Percentiles rank a stretch among this genome's conserved stretches.
Evolutionary conservation across 169 alveolate species (phyloP).

Genomic region (Plasmodium vivax): DNA sequence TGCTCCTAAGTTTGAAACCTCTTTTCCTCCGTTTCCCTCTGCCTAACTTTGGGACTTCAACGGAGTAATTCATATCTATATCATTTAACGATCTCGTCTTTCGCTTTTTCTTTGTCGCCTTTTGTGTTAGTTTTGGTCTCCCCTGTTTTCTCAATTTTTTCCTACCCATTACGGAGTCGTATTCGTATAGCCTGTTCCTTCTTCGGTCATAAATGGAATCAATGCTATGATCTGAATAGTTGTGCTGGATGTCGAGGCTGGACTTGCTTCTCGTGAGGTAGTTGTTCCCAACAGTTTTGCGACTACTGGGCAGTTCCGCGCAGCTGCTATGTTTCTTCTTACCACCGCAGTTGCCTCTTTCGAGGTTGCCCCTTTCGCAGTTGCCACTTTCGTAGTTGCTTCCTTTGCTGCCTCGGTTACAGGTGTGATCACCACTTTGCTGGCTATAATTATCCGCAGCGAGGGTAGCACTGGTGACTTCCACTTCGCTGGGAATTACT

Average conservation of each 20-base stretch:
- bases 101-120: slow-evolving; percentile 3
- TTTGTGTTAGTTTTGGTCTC: background rate
- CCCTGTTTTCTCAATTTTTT: background rate
- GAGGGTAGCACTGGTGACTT: background rate
- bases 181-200: background rate
- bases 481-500: background rate
- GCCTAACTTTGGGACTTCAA: background rate
- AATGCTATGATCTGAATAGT: slow-evolving; percentile 28
- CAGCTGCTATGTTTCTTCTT: background rate
- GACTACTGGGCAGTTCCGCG: background rate
- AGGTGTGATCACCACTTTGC: background rate
- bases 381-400: background rate
- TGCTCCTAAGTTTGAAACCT: background rate
- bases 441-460: background rate
- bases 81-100: slow-evolving; percentile 8
- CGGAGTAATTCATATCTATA: background rate
- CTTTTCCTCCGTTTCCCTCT: background rate
- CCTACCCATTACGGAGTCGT: slow-evolving; percentile 4
- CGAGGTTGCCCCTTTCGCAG: background rate
- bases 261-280: slow-evolving; percentile 44
- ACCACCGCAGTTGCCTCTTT: background rate
- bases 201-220: slow-evolving; percentile 12
- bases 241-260: background rate
- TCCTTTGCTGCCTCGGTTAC: background rate
- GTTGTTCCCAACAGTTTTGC: background rate